These are phyloP conservation scores for Penstemon barbatus DNA, from an alignment of 257 asterid genomes.

Conservation along the genomic window DNA sequence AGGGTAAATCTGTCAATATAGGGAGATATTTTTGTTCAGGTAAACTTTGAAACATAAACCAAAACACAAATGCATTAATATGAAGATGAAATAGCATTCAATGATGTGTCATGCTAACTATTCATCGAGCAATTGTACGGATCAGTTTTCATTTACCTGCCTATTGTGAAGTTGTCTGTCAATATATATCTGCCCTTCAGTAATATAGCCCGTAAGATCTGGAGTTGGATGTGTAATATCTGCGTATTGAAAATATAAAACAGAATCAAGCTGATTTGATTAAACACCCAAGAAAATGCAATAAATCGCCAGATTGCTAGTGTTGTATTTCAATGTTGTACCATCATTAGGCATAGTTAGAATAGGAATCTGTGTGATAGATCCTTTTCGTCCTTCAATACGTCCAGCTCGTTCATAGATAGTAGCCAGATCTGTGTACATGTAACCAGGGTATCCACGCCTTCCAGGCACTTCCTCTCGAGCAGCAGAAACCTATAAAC, in stretches of 20 bases:
- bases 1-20: slow-evolving; percentile 77
- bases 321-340: slow-evolving; percentile 28
- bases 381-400: slow-evolving; percentile 95
- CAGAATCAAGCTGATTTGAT: slow-evolving; percentile 13
- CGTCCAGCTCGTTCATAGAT: slow-evolving; percentile 99
- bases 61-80: not conserved
- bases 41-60: slow-evolving; percentile 9
- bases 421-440: slow-evolving; percentile 98
- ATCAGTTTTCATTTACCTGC: slow-evolving; percentile 43
- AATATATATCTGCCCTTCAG: slow-evolving; percentile 97
- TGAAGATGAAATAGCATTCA: not conserved
- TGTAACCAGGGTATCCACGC: slow-evolving; percentile 71
- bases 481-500: slow-evolving; percentile 90
- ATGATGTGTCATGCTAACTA: not conserved
- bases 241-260: slow-evolving; percentile 38
- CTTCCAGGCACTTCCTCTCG: slow-evolving; percentile 99
- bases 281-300: slow-evolving; percentile 2
- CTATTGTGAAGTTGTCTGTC: slow-evolving; percentile 90
- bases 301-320: slow-evolving; percentile 4
- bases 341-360: slow-evolving; percentile 99
- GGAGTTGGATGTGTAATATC: slow-evolving; percentile 99
- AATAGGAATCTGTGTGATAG: slow-evolving; percentile 96
- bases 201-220: slow-evolving; percentile 98
- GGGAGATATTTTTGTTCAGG: slow-evolving; percentile 24
- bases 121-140: slow-evolving; percentile 3